Evolutionary conservation across 352 stramenopile genomes (phyloP).

Genomic region (Pythium aristosporum): DNA sequence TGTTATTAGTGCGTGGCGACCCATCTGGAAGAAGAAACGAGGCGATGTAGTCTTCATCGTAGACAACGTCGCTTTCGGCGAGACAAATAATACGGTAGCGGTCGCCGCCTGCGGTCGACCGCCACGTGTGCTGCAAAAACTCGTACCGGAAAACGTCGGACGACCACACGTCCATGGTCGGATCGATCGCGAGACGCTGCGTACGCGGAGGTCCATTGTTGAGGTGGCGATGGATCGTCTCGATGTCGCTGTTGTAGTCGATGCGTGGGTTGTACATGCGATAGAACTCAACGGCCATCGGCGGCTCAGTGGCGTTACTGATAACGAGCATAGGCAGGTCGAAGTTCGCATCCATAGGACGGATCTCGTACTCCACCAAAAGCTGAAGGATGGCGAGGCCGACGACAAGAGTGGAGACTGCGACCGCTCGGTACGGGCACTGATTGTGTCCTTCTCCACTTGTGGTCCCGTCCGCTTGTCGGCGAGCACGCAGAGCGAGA

Average conservation of each 20-base stretch:
- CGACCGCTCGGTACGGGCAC: not conserved
- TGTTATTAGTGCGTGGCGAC: not conserved
- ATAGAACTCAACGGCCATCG: slow-evolving; percentile 1
- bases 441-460: not conserved
- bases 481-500: not conserved
- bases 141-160: slow-evolving; percentile 17
- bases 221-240: slow-evolving; percentile 6
- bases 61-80: slow-evolving; percentile 12
- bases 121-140: slow-evolving; percentile 6
- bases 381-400: not conserved
- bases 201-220: slow-evolving; percentile 1
- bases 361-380: slow-evolving; percentile 1
- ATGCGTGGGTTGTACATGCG: slow-evolving; percentile 13
- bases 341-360: not conserved
- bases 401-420: not conserved
- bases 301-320: no score
- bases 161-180: slow-evolving; percentile 10
- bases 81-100: slow-evolving; percentile 4
- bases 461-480: not conserved
- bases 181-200: not conserved
- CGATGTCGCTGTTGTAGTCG: slow-evolving; percentile 4
- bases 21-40: not conserved
- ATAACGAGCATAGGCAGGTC: not conserved
- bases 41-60: slow-evolving; percentile 10
- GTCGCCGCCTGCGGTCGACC: not conserved